Evolutionary conservation across 2,329 filamentous ascomycete species (phyloP).

Genomic region (Colletotrichum tabaci): DNA sequence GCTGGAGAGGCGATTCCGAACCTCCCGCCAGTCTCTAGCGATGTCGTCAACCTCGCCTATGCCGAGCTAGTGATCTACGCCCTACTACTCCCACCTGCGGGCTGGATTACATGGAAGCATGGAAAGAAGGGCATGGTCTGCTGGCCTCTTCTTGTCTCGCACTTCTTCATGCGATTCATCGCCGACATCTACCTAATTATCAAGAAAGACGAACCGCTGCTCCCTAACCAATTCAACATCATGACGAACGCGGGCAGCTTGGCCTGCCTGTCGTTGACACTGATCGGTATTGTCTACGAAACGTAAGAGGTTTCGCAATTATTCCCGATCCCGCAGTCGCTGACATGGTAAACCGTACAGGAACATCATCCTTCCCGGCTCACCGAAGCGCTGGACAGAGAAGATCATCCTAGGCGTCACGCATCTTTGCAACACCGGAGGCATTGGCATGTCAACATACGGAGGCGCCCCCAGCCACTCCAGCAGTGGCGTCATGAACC

Average conservation of each 20-base stretch:
- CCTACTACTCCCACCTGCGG: slow-evolving; percentile 41
- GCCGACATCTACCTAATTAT: slow-evolving; percentile 47
- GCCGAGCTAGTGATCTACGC: slow-evolving; percentile 46
- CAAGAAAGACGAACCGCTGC: slow-evolving; percentile 43
- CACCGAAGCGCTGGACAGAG: slow-evolving; percentile 40
- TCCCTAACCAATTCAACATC: slow-evolving; percentile 45
- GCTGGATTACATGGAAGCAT: slow-evolving; percentile 48
- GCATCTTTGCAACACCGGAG: slow-evolving; percentile 45
- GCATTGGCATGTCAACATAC: slow-evolving; percentile 44
- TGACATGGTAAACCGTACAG: slow-evolving; percentile 14
- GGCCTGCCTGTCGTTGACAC: slow-evolving; percentile 46
- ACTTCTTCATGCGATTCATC: slow-evolving; percentile 45
- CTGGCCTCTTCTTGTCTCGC: slow-evolving; percentile 49
- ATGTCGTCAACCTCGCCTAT: slow-evolving; percentile 40
- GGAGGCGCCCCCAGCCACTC: slow-evolving; percentile 41
- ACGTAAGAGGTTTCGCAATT: slow-evolving; percentile 41
- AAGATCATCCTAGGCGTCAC: slow-evolving; percentile 46
- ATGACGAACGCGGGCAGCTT: slow-evolving; percentile 49
- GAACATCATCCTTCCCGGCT: slow-evolving; percentile 44
- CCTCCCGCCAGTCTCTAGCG: slow-evolving; percentile 31
- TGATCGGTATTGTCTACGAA: slow-evolving; percentile 50
- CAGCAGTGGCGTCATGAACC: slow-evolving; percentile 40
- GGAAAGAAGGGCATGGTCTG: slow-evolving; percentile 50
- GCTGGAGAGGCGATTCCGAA: slow-evolving; percentile 4
- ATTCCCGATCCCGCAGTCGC: neutral